Base-by-base conservation (phyloP, 202 grass and related monocot genomes). In the Panicum hallii region DNA sequence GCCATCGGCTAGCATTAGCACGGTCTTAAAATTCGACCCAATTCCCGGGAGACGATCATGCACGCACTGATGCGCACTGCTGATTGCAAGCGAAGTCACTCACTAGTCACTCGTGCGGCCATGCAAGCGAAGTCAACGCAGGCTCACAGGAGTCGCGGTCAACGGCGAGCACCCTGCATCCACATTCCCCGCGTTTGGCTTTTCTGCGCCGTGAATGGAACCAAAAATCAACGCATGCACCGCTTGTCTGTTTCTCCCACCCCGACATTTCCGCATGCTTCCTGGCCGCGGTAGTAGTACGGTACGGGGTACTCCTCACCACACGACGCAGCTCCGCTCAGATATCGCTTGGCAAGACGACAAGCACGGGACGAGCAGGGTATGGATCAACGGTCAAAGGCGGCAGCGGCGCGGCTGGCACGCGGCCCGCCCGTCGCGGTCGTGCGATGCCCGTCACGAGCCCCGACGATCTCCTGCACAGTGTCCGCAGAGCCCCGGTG, bases 241-340 rank as follows among this genome's bases (percentile, higher is more conserved):
- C 23, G 19, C 57, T 11, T 81, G 30, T 19, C 60, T 47, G 67
- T 28, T 79, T 22, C 66, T 86, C 41, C 52, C 34, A 34, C 17
- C 8, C 49, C 79, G 71, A 67, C 88, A 67, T 67, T 3, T 22
- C 15, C 5, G 57, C 88, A 86, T 65, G 88, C 55, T 78, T 63
- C 83, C 28, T 49, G 72, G 57, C 7, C 6, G 36, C 10, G 0
- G 34, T 9, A 17, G 55, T 52, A 74, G 32, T 32, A 32, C 49
- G 49, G 30, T 32, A 32, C 49, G 49, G 30, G n/a, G 32, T 7
- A 54, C 17, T 2, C 5, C 17, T 50, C 72, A 0, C 48, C 47
- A 36, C 70, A 11, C 71, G 47, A 19, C 1, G 26, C 41, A 6
- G 61, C 43, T 41, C 15, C 7, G 45, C 13, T 52, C 77, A 38